Evolutionary conservation across 2,329 filamentous ascomycete species (phyloP).

Genomic region (Hypoxylon sp.): DNA sequence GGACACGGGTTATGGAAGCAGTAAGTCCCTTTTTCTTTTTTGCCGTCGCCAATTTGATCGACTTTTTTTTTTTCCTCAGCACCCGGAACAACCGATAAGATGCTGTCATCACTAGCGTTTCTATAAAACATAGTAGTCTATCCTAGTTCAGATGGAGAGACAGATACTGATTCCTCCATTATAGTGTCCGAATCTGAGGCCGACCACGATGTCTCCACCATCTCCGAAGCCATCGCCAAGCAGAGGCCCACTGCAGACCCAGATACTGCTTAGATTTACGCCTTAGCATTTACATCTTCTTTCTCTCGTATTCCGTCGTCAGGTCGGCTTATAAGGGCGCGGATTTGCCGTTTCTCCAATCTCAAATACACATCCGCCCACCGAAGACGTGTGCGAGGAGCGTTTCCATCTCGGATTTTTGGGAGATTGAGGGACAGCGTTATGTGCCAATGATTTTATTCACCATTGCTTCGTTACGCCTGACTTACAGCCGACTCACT

Average conservation of each 20-base stretch:
- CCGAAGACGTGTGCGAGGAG: neutral
- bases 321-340: constrained; percentile 1
- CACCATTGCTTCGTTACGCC: constrained; percentile 12
- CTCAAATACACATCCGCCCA: neutral
- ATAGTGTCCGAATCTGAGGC: constrained; percentile 31
- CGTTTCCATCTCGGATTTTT: neutral
- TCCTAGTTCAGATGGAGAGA: neutral
- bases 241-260: neutral
- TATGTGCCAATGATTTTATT: constrained; percentile 20
- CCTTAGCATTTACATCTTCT: neutral
- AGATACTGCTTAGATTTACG: constrained; percentile 10
- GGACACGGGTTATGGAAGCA: constrained; percentile 64
- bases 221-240: constrained; percentile 2
- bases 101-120: too few relatives aligned
- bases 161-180: constrained; percentile 4
- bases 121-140: too few relatives aligned
- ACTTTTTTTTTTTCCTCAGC: neutral
- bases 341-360: constrained; percentile 4
- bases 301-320: constrained; percentile 1
- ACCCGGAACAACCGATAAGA: neutral
- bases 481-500: constrained; percentile 12
- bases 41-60: neutral
- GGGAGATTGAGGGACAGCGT: neutral
- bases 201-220: constrained; percentile 7
- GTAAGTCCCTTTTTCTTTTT: constrained; percentile 21